Evolutionary conservation across 2,329 filamentous ascomycete genomes (phyloP).

Genomic region (Fusarium tuaranense): DNA sequence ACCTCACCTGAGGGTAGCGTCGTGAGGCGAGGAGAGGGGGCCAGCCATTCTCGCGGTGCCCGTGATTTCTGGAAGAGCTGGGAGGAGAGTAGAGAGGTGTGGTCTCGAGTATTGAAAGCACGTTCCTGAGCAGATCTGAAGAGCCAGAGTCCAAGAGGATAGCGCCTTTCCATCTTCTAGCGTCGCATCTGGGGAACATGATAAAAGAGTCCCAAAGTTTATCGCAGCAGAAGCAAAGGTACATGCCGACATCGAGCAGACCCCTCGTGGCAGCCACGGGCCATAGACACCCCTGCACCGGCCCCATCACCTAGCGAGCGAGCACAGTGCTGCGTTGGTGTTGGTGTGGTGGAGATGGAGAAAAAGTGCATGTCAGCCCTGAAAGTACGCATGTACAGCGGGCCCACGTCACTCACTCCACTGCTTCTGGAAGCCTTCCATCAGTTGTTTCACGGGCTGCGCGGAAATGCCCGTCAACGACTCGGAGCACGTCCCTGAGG

Average conservation of each 20-base stretch:
- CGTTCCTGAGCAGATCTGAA: neutral
- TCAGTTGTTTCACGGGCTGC: slow-evolving; percentile 40
- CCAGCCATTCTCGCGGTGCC: neutral
- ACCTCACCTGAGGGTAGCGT: slow-evolving; percentile 42
- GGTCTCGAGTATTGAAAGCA: neutral
- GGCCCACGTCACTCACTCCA: slow-evolving; percentile 37
- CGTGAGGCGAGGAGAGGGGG: slow-evolving; percentile 13
- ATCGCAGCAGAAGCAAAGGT: slow-evolving; percentile 42
- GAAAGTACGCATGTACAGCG: slow-evolving; percentile 10
- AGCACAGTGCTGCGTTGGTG: slow-evolving; percentile 9
- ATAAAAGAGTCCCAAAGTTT: slow-evolving; percentile 31
- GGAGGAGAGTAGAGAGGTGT: neutral
- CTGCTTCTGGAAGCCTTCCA: slow-evolving; percentile 47
- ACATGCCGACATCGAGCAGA: slow-evolving; percentile 30
- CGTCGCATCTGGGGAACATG: slow-evolving; percentile 31
- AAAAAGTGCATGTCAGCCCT: slow-evolving; percentile 38
- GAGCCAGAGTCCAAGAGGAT: slow-evolving; percentile 5
- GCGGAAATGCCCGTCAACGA: slow-evolving; percentile 40
- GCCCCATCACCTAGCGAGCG: slow-evolving; percentile 7
- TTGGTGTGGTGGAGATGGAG: slow-evolving; percentile 18
- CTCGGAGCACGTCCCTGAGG: slow-evolving; percentile 33
- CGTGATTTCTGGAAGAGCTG: neutral
- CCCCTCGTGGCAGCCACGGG: slow-evolving; percentile 45
- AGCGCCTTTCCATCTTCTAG: slow-evolving; percentile 23
- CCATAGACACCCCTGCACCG: slow-evolving; percentile 42